Base-by-base conservation (phyloP, 2,329 filamentous ascomycete species). In the Claviceps sp. region DNA sequence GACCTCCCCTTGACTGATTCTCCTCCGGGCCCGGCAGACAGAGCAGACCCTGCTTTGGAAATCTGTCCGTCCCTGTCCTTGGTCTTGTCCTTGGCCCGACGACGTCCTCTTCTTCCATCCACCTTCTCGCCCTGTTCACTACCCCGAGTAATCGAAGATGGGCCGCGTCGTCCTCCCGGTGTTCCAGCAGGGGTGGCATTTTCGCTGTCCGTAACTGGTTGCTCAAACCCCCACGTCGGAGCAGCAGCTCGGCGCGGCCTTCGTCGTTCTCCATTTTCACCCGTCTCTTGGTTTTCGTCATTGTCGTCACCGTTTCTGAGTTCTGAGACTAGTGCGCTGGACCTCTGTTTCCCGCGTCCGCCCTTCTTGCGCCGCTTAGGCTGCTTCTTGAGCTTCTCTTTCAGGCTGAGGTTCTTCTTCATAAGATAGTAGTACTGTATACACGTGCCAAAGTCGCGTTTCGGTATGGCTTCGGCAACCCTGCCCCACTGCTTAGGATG, bases 381-480 rank as follows among this genome's bases (percentile, higher is more conserved):
- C 65, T 78, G 80, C 67, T 75, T 80, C 65, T 79, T 83, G 34
- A 85, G 73, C 66, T 86, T 87, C 61, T 87, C 84, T 64, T 90
- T 88, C 54, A 90, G 82, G 55, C 86, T 83, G 43, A 82, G 77
- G 46, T 82, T 76, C 68, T 84, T 85, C 68, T 82, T 93, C 62
- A 84, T 86, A 55, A 86, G 75, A 65, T 93, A 93, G 67, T 93
- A 93, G 65, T 90, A 88, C 62, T 88, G 84, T 58, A 93, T 93
- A 65, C 85, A 88, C 46, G 86, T 79, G 57, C 85, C 83, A 66
- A 88, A 89, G 59, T 86, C 82, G 23, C 86, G 80, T 34, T 77
- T 74, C 0, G 78, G 76, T 5, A 91, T 69, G 23, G 75, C 74
- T 53, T 85, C 80, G 5, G 86, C 84, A 53, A 93, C 82, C 59